Conservation (phyloP, 768 basidiomycete genomes). For the Lactarius trivialis region DNA sequence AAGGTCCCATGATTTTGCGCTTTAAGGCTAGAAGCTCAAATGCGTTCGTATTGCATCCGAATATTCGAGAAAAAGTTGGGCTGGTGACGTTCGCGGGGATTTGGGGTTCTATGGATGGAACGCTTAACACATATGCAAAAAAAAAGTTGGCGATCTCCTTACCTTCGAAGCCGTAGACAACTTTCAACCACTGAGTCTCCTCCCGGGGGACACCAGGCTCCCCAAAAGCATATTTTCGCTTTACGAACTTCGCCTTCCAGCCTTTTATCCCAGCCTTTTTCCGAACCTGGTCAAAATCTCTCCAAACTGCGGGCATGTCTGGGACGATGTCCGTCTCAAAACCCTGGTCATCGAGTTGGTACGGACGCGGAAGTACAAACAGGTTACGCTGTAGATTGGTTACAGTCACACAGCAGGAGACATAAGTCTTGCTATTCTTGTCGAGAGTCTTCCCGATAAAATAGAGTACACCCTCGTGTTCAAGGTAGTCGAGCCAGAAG, state of each 20-base stretch:
- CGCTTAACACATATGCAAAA: neutral
- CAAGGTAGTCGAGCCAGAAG: constrained; percentile 96
- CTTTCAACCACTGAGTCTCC: constrained; percentile 86
- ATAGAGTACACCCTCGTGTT: constrained; percentile 76
- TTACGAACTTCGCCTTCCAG: constrained; percentile 80
- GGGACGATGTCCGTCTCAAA: constrained; percentile 74
- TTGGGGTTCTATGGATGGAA: constrained; percentile 48
- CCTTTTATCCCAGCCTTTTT: constrained; percentile 59
- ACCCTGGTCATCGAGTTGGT: constrained; percentile 49
- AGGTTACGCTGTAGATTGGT: constrained; percentile 85
- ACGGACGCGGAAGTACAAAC: constrained; percentile 76
- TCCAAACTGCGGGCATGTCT: constrained; percentile 61
- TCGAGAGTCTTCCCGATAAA: constrained; percentile 91
- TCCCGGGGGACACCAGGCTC: constrained; percentile 73
- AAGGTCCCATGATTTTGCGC: constrained; percentile 98
- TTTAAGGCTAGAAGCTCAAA: constrained; percentile 93
- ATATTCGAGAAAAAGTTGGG: constrained; percentile 78
- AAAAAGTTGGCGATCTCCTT: neutral
- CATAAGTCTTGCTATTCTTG: constrained; percentile 57
- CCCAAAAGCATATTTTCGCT: constrained; percentile 89
- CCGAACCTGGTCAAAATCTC: constrained; percentile 77
- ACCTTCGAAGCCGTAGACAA: constrained; percentile 88
- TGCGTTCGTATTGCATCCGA: constrained; percentile 87
- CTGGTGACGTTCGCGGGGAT: constrained; percentile 69
- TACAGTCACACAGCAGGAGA: constrained; percentile 83